Percentiles rank a stretch among this genome's conserved stretches.
These are phyloP conservation scores for Penicillium silybi DNA, from an alignment of 495 filamentous ascomycete species.

Conservation along the genomic window DNA sequence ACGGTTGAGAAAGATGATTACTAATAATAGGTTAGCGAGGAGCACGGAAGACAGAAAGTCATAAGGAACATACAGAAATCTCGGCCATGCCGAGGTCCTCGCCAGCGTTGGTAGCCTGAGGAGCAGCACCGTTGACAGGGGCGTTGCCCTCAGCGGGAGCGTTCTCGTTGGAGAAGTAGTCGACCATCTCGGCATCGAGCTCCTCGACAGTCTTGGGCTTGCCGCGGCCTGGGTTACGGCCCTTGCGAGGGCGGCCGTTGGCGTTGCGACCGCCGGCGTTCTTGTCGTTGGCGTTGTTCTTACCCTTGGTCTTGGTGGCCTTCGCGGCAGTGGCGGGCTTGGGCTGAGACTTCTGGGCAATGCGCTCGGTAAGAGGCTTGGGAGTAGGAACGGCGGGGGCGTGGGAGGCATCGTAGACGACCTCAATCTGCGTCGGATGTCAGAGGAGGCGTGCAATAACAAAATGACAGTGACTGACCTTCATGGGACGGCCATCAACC, in stretches of 20 bases:
- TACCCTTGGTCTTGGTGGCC: constrained; percentile 26
- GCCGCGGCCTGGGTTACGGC: constrained; percentile 46
- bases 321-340: constrained; percentile 79
- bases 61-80: constrained; percentile 42
- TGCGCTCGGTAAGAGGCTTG: constrained; percentile 81
- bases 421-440: constrained; percentile 64
- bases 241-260: constrained; percentile 28
- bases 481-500: constrained; percentile 87
- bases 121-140: constrained; percentile 39
- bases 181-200: constrained; percentile 89
- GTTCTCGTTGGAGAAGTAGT: constrained; percentile 64
- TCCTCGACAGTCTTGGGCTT: constrained; percentile 90
- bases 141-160: constrained; percentile 36
- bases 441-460: constrained; percentile 12
- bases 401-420: constrained; percentile 74
- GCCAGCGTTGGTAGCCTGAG: constrained; percentile 31
- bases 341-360: constrained; percentile 72
- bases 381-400: constrained; percentile 59
- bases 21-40: constrained; percentile 11
- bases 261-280: neutral
- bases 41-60: neutral
- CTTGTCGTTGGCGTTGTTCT: neutral
- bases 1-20: constrained; percentile 15
- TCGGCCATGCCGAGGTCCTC: constrained; percentile 53
- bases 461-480: constrained; percentile 48